Evolutionary conservation across 1,284 basidiomycete genomes (phyloP).

Genomic region (Moniliella sp.): DNA sequence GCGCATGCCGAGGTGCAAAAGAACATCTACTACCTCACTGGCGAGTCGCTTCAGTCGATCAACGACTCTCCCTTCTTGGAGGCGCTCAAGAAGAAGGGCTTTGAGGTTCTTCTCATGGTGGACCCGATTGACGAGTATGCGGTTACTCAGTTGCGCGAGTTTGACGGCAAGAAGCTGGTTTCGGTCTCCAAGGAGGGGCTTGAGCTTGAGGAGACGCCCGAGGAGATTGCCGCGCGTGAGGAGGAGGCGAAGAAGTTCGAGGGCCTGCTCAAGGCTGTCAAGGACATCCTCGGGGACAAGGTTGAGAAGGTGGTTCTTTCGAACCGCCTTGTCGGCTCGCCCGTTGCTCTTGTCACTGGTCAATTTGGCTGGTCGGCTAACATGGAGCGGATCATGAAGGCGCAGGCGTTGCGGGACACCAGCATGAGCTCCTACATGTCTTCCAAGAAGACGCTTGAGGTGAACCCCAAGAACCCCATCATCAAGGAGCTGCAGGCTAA

Average conservation of each 20-base stretch:
- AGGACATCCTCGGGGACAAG: conserved; percentile 95
- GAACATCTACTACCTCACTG: conserved; percentile 87
- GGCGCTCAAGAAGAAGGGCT: conserved; percentile 98
- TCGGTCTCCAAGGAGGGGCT: conserved; percentile 98
- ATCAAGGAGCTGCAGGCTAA: conserved; percentile 87
- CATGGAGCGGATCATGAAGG: conserved; percentile 99
- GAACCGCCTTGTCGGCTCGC: conserved; percentile 46
- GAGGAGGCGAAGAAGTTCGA: conserved; percentile 63
- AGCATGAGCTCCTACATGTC: conserved; percentile 96
- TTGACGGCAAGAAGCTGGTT: conserved; percentile 89
- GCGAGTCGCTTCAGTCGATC: conserved; percentile 77
- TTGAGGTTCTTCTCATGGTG: conserved; percentile 81
- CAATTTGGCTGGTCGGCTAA: conserved; percentile 99
- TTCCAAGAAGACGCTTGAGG: conserved; percentile 86
- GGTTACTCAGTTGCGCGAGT: conserved; percentile 92
- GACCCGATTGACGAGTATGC: conserved; percentile 48
- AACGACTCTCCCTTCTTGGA: conserved; percentile 96
- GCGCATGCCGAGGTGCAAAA: conserved; percentile 98
- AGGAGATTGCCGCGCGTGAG: conserved; percentile 93
- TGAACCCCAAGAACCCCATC: conserved; percentile 82
- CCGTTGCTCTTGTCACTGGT: conserved; percentile 51
- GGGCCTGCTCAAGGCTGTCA: conserved; percentile 79
- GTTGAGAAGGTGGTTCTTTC: conserved; percentile 98
- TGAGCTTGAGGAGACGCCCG: conserved; percentile 96
- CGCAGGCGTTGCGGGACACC: conserved; percentile 89